These are phyloP conservation scores for Xerocomus amazonicus DNA, from an alignment of 1,284 basidiomycete genomes.

Conservation along the genomic window DNA sequence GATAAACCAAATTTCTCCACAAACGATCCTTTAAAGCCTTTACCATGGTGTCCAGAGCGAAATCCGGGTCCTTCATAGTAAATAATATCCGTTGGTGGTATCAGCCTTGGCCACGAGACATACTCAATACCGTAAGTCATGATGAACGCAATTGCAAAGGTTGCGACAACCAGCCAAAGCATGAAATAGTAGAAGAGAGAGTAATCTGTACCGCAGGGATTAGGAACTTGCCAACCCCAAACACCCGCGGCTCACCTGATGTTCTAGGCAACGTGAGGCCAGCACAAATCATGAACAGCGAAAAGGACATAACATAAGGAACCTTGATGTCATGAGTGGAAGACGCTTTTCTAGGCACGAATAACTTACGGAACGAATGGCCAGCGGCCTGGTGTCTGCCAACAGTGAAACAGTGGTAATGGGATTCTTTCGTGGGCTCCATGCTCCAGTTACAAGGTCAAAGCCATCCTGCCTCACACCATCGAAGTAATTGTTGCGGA, in stretches of 20 bases:
- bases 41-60: conserved; percentile 74
- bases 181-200: conserved; percentile 79
- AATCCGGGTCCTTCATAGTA: conserved; percentile 87
- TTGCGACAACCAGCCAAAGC: conserved; percentile 69
- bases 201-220: conserved; percentile 49
- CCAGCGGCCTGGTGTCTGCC: conserved; percentile 73
- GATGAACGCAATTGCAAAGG: conserved; percentile 65
- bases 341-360: not conserved
- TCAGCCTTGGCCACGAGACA: conserved; percentile 92
- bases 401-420: conserved; percentile 64
- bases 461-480: conserved; percentile 90
- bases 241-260: conserved; percentile 57
- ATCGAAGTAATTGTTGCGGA: conserved; percentile 98
- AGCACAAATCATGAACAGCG: conserved; percentile 83
- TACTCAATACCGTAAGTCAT: conserved; percentile 80
- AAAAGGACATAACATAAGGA: conserved; percentile 80
- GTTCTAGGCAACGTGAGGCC: conserved; percentile 80
- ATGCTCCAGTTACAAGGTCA: conserved; percentile 91
- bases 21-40: conserved; percentile 53
- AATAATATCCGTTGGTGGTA: conserved; percentile 80
- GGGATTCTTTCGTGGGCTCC: conserved; percentile 75
- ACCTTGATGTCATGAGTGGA: conserved; percentile 48
- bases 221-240: conserved; percentile 5
- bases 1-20: conserved; percentile 34
- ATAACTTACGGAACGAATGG: conserved; percentile 74